A percentile compares a stretch with the other conserved stretches of the same genome.
These are phyloP conservation scores for Amanita rubescens DNA, from an alignment of 768 basidiomycete genomes.

Conservation along the genomic window DNA sequence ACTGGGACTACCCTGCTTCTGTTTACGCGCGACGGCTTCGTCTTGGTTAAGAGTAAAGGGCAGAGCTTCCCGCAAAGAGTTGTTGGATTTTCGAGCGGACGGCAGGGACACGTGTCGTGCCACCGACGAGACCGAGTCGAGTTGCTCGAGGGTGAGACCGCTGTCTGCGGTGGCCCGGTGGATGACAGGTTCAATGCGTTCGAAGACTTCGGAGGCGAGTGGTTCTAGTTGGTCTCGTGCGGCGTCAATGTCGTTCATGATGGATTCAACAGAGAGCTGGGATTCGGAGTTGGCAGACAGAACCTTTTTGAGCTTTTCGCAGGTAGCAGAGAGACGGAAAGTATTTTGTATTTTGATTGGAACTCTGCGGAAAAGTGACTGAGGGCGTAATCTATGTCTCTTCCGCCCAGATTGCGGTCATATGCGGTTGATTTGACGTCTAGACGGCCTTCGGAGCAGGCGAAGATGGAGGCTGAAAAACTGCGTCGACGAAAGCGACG, in stretches of 20 bases:
- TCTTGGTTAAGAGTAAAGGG: conserved; percentile 96
- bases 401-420: conserved; percentile 91
- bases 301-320: conserved; percentile 95
- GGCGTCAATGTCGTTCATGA: conserved; percentile 95
- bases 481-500: conserved; percentile 92
- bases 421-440: conserved; percentile 82
- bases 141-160: conserved; percentile 73
- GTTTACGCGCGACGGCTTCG: conserved; percentile 93
- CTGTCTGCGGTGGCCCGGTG: conserved; percentile 74
- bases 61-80: conserved; percentile 80
- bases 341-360: conserved; percentile 95
- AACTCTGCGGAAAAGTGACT: conserved; percentile 87
- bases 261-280: conserved; percentile 87
- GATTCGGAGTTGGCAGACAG: conserved; percentile 90
- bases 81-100: conserved; percentile 83
- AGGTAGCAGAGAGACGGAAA: conserved; percentile 83
- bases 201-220: conserved; percentile 69
- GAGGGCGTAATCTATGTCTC: conserved; percentile 90
- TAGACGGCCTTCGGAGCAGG: conserved; percentile 92
- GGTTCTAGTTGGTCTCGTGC: conserved; percentile 76
- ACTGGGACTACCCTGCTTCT: no score
- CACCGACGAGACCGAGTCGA: conserved; percentile 89
- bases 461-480: conserved; percentile 80
- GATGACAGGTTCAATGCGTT: conserved; percentile 69
- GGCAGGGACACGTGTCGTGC: conserved; percentile 87